Conservation (phyloP, 2,329 filamentous ascomycete genomes). For the Juglanconis sp. region DNA sequence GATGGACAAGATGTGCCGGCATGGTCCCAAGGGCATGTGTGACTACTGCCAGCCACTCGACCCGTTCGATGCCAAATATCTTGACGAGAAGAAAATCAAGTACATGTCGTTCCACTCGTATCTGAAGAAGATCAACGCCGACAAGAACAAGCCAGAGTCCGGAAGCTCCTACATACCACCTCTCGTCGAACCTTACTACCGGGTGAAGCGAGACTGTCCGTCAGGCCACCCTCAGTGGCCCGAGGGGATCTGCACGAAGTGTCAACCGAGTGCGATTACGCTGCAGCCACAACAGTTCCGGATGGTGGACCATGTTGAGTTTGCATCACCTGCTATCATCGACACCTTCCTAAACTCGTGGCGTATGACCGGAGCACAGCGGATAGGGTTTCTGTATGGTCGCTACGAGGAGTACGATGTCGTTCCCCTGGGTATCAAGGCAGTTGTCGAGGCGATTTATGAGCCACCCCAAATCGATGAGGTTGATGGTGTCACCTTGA, state of each 20-base stretch:
- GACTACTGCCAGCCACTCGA: constrained; percentile 98
- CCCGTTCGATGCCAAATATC: constrained; percentile 84
- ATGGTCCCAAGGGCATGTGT: constrained; percentile 97
- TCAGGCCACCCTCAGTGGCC: constrained; percentile 92
- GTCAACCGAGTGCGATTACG: constrained; percentile 94
- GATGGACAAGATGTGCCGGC: constrained; percentile 87
- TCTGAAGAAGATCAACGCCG: constrained; percentile 89
- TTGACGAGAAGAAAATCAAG: constrained; percentile 97
- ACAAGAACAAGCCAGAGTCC: constrained; percentile 92
- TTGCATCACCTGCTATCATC: constrained; percentile 78
- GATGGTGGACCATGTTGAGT: constrained; percentile 98
- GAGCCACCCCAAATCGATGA: constrained; percentile 92
- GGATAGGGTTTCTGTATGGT: constrained; percentile 88
- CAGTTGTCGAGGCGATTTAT: constrained; percentile 94
- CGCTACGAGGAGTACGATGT: constrained; percentile 87
- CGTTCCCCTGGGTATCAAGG: constrained; percentile 90
- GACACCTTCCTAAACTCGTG: constrained; percentile 90
- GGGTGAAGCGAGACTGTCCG: constrained; percentile 84
- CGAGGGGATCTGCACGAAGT: constrained; percentile 96
- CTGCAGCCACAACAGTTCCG: constrained; percentile 90
- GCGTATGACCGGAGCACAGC: constrained; percentile 79
- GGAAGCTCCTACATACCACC: constrained; percentile 96
- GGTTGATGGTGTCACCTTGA: constrained; percentile 79
- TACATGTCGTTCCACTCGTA: constrained; percentile 95
- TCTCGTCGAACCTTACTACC: constrained; percentile 86